These are phyloP conservation scores for Sarcomyxa edulis DNA, from an alignment of 768 basidiomycete species.

Conservation along the genomic window DNA sequence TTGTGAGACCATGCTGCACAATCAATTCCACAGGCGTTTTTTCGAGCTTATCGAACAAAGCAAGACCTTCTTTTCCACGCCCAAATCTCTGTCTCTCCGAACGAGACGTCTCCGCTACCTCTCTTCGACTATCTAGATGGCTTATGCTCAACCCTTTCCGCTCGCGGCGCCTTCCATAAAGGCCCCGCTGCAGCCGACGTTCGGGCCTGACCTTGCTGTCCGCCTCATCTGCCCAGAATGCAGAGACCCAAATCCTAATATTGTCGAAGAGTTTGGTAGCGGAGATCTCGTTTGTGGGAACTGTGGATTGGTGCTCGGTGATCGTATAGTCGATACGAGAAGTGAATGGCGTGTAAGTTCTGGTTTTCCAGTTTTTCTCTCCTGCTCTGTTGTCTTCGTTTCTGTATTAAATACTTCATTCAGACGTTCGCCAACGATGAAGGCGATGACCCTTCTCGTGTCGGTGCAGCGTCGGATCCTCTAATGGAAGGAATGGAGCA, in stretches of 20 bases:
- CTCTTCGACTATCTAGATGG: slow-evolving; percentile 34
- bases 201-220: slow-evolving; percentile 79
- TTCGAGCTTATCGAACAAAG: slow-evolving; percentile 8
- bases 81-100: slow-evolving; percentile 9
- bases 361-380: slow-evolving; percentile 7
- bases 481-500: slow-evolving; percentile 93
- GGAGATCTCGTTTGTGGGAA: slow-evolving; percentile 95
- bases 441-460: slow-evolving; percentile 99
- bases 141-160: slow-evolving; percentile 77
- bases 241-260: slow-evolving; percentile 87
- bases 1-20: too few species aligned
- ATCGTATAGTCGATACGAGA: slow-evolving; percentile 94
- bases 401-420: slow-evolving; percentile 11
- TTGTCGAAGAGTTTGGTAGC: slow-evolving; percentile 95
- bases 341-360: slow-evolving; percentile 93
- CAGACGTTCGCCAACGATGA: slow-evolving; percentile 99
- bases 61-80: slow-evolving; percentile 1
- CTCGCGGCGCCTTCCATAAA: slow-evolving; percentile 58
- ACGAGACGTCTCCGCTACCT: slow-evolving; percentile 18
- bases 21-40: slow-evolving; percentile 12
- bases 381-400: slow-evolving; percentile 8
- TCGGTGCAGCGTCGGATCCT: slow-evolving; percentile 93
- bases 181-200: slow-evolving; percentile 50
- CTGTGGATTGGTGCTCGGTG: slow-evolving; percentile 93
- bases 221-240: slow-evolving; percentile 95